phyloP scores from a whole-genome alignment of 805 yeast genomes.

The Zygoascus flipseniorum region DNA sequence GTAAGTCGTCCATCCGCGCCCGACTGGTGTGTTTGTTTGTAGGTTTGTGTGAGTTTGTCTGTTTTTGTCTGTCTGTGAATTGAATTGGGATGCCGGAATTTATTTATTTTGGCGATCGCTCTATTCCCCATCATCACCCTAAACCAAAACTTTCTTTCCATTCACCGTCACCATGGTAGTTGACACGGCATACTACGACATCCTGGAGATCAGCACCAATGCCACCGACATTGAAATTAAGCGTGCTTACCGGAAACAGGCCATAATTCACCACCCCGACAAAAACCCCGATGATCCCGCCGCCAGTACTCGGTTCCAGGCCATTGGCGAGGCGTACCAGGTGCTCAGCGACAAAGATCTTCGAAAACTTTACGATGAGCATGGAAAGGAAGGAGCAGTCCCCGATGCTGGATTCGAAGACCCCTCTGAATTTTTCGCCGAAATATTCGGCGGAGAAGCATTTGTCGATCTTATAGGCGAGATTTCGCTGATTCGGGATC shows the following conservation, averaged over 20 bases:
- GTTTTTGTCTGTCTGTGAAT: not conserved
- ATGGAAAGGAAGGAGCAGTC: conserved; percentile 69
- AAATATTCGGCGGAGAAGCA: conserved; percentile 88
- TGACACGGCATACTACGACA: conserved; percentile 82
- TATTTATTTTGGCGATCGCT: not conserved
- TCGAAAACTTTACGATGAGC: conserved; percentile 69
- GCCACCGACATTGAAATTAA: conserved; percentile 81
- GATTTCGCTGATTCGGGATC: conserved; percentile 64
- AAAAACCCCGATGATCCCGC: conserved; percentile 91
- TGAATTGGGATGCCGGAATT: not conserved
- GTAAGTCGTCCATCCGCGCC: not conserved
- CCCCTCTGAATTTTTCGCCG: conserved; percentile 75
- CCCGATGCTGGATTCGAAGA: conserved; percentile 71
- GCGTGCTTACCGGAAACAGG: conserved; percentile 86
- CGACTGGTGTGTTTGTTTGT: not conserved
- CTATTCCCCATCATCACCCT: not conserved
- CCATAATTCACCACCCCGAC: conserved; percentile 89
- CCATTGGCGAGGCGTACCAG: conserved; percentile 42
- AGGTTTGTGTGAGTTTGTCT: not conserved
- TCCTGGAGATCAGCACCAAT: conserved; percentile 54
- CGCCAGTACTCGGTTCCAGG: conserved; percentile 84
- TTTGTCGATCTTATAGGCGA: conserved; percentile 82
- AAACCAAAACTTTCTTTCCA: not conserved
- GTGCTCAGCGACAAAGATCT: conserved; percentile 66
- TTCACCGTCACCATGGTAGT: conserved; percentile 50